Conservation (phyloP, 192 early-diverging fungal genomes). For the Backusella tuberculispora region DNA sequence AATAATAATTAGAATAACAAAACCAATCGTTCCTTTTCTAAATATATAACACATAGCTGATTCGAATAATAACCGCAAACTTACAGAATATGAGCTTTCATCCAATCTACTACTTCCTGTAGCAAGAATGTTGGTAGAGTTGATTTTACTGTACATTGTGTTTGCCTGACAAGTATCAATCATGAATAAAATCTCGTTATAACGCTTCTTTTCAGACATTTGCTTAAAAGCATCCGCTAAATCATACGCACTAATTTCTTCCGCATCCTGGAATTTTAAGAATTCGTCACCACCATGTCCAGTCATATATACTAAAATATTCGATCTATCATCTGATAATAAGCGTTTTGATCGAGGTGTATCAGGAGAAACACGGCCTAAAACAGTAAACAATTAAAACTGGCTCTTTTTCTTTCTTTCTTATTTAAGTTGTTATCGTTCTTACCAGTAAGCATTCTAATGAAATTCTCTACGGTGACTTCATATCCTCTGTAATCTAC, state of each 20-base stretch:
- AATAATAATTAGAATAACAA: no score
- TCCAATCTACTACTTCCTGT: conserved; percentile 85
- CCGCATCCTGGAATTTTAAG: conserved; percentile 98
- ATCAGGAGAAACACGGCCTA: conserved; percentile 81
- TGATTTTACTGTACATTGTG: conserved; percentile 92
- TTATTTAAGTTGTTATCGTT: no score
- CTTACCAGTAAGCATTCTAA: conserved; percentile 86
- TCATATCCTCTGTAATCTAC: conserved; percentile 99
- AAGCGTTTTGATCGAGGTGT: conserved; percentile 95
- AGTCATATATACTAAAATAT: conserved; percentile 97
- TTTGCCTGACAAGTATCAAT: conserved; percentile 99
- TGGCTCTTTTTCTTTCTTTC: background rate
- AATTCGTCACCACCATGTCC: conserved; percentile 99
- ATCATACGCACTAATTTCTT: conserved; percentile 96
- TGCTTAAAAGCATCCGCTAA: conserved; percentile 96
- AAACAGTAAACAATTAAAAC: background rate
- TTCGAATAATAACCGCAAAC: background rate
- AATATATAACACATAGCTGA: background rate
- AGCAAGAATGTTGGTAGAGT: conserved; percentile 92
- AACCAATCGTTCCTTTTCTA: background rate
- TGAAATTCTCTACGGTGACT: conserved; percentile 98
- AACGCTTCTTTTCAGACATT: conserved; percentile 95
- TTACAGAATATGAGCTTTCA: conserved; percentile 91
- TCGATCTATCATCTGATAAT: conserved; percentile 94
- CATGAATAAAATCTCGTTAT: conserved; percentile 98